phyloP scores from a whole-genome alignment of 148 eudicot species.

The Cornus florida region DNA sequence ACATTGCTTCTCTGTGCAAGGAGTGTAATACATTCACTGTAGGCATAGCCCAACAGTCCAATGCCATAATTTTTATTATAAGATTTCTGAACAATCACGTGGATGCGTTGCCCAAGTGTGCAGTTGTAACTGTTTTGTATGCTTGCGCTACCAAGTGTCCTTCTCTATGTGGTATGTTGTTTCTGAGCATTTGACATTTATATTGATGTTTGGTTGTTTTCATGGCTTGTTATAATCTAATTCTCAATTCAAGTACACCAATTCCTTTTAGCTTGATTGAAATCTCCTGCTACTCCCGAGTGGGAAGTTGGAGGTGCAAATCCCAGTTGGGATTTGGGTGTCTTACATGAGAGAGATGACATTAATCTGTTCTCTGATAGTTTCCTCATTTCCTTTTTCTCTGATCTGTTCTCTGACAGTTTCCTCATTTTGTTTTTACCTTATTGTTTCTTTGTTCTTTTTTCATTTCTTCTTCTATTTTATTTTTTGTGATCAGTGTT shows the following conservation, averaged over 20 bases:
- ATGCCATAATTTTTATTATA: neutral
- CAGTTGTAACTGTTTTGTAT: neutral
- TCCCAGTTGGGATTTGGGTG: too few species aligned
- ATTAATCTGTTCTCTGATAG: too few species aligned
- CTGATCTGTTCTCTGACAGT: too few species aligned
- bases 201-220: too few species aligned
- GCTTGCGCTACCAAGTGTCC: neutral
- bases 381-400: neutral
- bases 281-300: too few species aligned
- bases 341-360: too few species aligned
- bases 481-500: conserved; percentile 41
- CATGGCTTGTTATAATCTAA: too few species aligned
- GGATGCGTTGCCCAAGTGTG: neutral
- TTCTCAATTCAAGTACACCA: too few species aligned
- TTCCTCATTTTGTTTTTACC: neutral
- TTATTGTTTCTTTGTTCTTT: neutral
- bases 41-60: neutral
- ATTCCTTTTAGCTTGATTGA: too few species aligned
- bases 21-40: neutral
- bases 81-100: neutral
- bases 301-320: too few species aligned
- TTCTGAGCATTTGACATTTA: neutral
- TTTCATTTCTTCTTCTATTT: neutral
- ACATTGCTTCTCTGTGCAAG: too few species aligned
- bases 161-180: neutral